Conservation (phyloP, 495 filamentous ascomycete genomes). For the Aspergillus diversus region DNA sequence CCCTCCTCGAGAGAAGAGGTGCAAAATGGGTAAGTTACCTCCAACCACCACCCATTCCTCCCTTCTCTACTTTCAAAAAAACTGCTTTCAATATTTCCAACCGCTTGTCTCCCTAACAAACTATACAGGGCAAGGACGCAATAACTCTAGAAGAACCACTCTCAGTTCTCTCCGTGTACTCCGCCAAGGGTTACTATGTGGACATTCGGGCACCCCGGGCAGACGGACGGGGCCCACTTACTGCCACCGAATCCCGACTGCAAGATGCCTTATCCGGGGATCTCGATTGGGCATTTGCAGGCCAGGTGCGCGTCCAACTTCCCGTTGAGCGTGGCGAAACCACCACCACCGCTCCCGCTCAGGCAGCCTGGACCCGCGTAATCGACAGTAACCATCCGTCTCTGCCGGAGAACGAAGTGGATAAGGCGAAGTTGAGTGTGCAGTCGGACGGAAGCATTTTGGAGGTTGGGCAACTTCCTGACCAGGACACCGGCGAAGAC, state of each 20-base stretch:
- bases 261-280: neutral
- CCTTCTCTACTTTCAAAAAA: neutral
- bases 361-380: slow-evolving; percentile 1
- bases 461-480: slow-evolving; percentile 3
- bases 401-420: slow-evolving; percentile 1
- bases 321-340: neutral
- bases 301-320: neutral
- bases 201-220: slow-evolving; percentile 4
- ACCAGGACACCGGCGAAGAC: neutral
- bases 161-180: slow-evolving; percentile 10
- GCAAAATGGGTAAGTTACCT: slow-evolving; percentile 7
- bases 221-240: slow-evolving; percentile 4
- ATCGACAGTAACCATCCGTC: slow-evolving; percentile 1
- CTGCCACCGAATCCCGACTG: slow-evolving; percentile 3
- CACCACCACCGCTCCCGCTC: neutral
- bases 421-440: neutral
- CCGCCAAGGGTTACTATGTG: slow-evolving; percentile 3
- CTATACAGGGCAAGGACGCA: slow-evolving; percentile 3
- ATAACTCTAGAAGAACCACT: neutral
- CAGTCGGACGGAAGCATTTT: slow-evolving; percentile 7
- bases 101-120: neutral
- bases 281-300: slow-evolving; percentile 3
- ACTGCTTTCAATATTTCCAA: neutral
- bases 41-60: neutral
- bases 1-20: slow-evolving; percentile 1